phyloP scores from a whole-genome alignment of 768 basidiomycete species.

The Hericium coralloides region DNA sequence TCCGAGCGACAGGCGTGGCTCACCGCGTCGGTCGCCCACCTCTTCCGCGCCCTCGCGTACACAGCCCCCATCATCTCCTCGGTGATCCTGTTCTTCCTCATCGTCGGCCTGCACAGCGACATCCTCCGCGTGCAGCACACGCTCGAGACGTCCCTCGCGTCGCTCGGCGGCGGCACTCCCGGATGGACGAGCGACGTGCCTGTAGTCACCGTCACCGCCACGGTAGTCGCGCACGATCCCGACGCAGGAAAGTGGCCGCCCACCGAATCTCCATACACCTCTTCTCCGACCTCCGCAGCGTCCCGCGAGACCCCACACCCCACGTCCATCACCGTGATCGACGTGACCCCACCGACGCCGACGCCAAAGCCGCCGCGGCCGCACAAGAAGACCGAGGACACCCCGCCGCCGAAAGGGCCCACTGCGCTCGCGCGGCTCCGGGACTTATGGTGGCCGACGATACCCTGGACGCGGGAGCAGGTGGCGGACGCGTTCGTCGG shows the following conservation, averaged over 20 bases:
- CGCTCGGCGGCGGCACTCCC: not conserved
- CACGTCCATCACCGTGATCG: conserved; percentile 10
- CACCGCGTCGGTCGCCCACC: not conserved
- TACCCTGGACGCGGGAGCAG: conserved; percentile 18
- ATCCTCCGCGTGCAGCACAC: conserved; percentile 20
- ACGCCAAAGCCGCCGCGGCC: conserved; percentile 2
- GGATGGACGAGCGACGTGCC: not conserved
- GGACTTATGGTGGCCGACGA: not conserved
- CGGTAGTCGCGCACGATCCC: conserved; percentile 15
- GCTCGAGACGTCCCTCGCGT: conserved; percentile 19
- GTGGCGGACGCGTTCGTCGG: conserved; percentile 26
- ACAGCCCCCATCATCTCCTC: conserved; percentile 15
- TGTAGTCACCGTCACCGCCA: conserved; percentile 32
- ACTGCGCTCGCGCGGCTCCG: not conserved
- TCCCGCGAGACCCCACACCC: not conserved
- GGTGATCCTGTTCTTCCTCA: conserved; percentile 21
- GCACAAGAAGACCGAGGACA: not conserved
- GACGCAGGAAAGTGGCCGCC: not conserved
- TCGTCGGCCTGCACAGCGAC: conserved; percentile 19
- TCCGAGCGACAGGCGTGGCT: not conserved
- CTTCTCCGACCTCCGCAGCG: not conserved
- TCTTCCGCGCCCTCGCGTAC: conserved; percentile 1
- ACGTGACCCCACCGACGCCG: conserved; percentile 6
- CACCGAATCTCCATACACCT: not conserved
- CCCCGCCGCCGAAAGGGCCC: not conserved